Base-by-base conservation (phyloP, 139 green algal genomes). In the Chlorella sp. region DNA sequence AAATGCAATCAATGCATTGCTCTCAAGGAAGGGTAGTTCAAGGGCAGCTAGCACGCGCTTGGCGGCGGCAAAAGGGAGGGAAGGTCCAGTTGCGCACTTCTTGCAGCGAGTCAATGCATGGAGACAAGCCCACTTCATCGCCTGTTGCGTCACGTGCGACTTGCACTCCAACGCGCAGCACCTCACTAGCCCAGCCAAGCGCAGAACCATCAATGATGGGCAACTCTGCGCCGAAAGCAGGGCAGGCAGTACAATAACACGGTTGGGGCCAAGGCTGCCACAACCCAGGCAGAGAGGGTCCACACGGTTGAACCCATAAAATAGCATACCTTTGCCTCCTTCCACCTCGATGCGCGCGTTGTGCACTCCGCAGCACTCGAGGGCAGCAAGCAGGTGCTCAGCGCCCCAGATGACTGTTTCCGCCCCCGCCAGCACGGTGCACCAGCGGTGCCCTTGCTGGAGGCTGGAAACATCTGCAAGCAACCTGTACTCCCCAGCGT, bases 161-260 rank as follows among this genome's bases (percentile, higher is more conserved):
- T 34, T 38, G 41, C 74, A 97, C 22, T 19, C 92, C 85, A 38
- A 79, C 87, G 46, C 79, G 73, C 64, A 87, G 73, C 20, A 95
- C 84, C 43, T 94, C 88, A 0, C 90, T 51, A 2, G 76, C 84
- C 95, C 95, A 98, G 41, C 82, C 85, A 32, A 94, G 67, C 1
- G 95, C 91, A 28, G 91, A 96, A 68, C 96, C 96, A 84, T 99
- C 96, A 16, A 98, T 17, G 14, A 97, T 85, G 22, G 96, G 96
- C 28, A 97, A 43, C 87, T 98, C 96, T 7, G 43, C 65, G 48
- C 2, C 1, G 26, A 40, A 20, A 28, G 36, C 20, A n/a, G 19
- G 40, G 22, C 34, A 30, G 36, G 1, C 24, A 30, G 70, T 30
- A 8, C 38, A 51, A n/a, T 76, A 54, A n/a, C 11, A 54, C 70